Base-by-base conservation (phyloP, 2,329 filamentous ascomycete species). In the Pseudonectria buxi region DNA sequence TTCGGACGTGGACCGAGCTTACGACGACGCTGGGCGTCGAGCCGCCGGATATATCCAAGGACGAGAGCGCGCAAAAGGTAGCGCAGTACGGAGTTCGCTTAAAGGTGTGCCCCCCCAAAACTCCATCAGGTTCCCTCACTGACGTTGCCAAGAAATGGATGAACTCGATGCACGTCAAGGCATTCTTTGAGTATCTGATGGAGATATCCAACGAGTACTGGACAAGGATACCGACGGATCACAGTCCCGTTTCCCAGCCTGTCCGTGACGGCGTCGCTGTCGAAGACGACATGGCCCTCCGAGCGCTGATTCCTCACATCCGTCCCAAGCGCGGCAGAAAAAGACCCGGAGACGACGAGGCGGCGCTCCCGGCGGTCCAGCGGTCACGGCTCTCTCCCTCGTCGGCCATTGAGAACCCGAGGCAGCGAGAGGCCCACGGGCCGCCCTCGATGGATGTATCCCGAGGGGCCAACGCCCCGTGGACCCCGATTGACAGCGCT, bases 161-260 rank as follows among this genome's bases (percentile, higher is more conserved):
- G 86, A 86, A 87, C 57, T 89, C 88, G 5, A 90, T 94, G 83
- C 89, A 95, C 57, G 79, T 95, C 34, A 86, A 94, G 67, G 85
- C 87, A 10, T 95, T 95, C 58, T 95, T 95, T 53, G 87, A 94
- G 57, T 95, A 87, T 57, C 76, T 94, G 14, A 71, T 90, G 43
- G 78, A 79, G 32, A 87, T 87, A 45, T 67, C 75, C 16, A 87
- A 94, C 58, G 64, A 76, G 1, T 95, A 95, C 59, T 94, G 83
- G 67, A 80, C 75, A 12, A 76, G 86, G 25, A 73, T 94, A 15
- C 88, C 88, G 0, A 65, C 71, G 6, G 70, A 74, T 11, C 67
- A 74, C 22, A 74, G 80, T 35, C 76, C 82, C 3, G 69, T 81
- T 25, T 73, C 74, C 16, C 71, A 80, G 26, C 69, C 74, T 24